These are phyloP conservation scores for Tetrahymena elliotti DNA, from an alignment of 73 alveolate genomes.

Conservation along the genomic window DNA sequence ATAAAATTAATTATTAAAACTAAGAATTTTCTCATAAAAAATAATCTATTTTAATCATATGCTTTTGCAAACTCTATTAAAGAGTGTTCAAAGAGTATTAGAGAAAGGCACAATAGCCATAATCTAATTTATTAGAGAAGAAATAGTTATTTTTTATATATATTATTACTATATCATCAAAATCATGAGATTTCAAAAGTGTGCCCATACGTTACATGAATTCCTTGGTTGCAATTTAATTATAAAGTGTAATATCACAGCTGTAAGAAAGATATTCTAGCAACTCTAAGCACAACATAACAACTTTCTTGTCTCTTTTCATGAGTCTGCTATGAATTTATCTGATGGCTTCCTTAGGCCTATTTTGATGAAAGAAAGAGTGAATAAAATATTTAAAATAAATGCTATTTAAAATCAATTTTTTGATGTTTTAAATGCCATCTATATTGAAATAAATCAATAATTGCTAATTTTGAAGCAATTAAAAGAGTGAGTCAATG, in stretches of 20 bases:
- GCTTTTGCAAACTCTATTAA: no score
- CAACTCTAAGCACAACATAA: neutral
- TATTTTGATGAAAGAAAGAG: neutral
- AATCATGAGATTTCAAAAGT: neutral
- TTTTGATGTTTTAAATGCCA: no score
- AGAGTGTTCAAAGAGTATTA: neutral
- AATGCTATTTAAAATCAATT: no score
- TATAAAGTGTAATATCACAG: neutral
- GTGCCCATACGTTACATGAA: neutral
- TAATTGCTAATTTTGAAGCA: neutral
- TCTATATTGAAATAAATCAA: no score
- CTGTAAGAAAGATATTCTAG: neutral
- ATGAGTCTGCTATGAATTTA: neutral
- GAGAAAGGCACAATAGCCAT: neutral
- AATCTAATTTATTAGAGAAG: neutral
- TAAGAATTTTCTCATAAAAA: neutral
- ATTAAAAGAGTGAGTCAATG: neutral
- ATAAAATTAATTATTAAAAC: neutral
- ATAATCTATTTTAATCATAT: neutral
- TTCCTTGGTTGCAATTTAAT: neutral
- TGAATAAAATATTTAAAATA: neutral
- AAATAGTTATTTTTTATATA: no score
- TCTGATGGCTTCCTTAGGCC: neutral
- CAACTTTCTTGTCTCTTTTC: neutral
- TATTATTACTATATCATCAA: neutral